Evolutionary conservation across 2,329 filamentous ascomycete genomes (phyloP), one percentile per base, ranked within the genome.

Genomic region (Didymosphaeria variabile): DNA sequence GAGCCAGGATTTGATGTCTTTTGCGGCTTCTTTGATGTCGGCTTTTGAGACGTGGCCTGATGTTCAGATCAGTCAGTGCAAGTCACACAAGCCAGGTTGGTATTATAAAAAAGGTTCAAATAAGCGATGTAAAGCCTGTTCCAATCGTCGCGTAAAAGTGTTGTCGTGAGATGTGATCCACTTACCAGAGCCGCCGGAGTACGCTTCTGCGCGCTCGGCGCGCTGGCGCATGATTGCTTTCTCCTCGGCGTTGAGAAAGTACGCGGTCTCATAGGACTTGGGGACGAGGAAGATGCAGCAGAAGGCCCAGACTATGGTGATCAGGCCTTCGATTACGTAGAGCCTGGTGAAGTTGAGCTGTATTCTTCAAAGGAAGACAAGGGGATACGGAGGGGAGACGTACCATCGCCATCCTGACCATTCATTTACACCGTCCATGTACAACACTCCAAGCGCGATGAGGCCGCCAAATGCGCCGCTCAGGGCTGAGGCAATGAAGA

Each of bases 11-110:
- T 75, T 76, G 23, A 74, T 50, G 42, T 77, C 74, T 47, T 68
- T 72, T 0, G 72, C 72, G 3, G 74, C 75, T 55, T 71, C 68
- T 31, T 68, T 74, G 63, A 76, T 76, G 38, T 77, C 72, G 2
- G 60, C 63, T 55, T 68, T 73, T 0, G 64, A 55, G 45, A 75
- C 73, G 44, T 74, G 73, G 7, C 73, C 73, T 5, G 61, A 62
- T 21, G 73, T 72, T 7, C 68, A 70, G 9, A 67, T 29, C 26
- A 29, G 26, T 29, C 2, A 29, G 26, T 29, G 2, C 2, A 29
- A 29, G 26, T 6, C 2, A 29, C 2, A 6, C 2, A 29, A 29
- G 26, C 6, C 26, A 29, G 6, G n/a, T n/a, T n/a, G n/a, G n/a
- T n/a, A n/a, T n/a, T 29, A 6, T 29, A 29, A 6, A 29, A 4